Base-by-base conservation (phyloP, 768 basidiomycete species). In the Russula sp. region DNA sequence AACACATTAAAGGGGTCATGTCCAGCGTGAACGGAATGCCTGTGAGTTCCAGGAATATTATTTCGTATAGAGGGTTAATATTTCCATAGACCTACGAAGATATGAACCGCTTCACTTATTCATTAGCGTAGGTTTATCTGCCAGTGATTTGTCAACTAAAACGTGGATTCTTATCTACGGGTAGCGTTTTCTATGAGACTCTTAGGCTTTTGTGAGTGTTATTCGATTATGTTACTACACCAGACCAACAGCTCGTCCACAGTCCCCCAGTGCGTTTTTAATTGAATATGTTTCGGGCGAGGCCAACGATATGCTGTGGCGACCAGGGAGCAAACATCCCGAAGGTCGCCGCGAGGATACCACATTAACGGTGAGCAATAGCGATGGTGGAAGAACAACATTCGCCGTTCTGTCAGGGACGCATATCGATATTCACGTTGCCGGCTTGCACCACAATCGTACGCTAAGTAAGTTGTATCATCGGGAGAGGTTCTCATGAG, bases 391-490 rank as follows among this genome's bases (percentile, higher is more conserved):
- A 64, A 75, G 73, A 55, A 72, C 68, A n/a, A 71, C 71, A 1
- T 70, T 84, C 9, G 75, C 76, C 11, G 71, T 83, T 44, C 82
- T 81, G 7, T 75, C 78, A 62, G 81, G 78, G 36, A 76, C 77
- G 10, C 52, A 65, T 9, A 61, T 84, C 24, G 57, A 64, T 0
- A 69, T 83, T 16, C 71, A 77, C 67, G 71, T 75, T 1, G 68
- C 75, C 26, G 83, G 75, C 7, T 60, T 83, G 30, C 83, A 84
- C 65, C 78, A 83, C 63, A 84, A 84, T 67, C 81, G 82, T 83
- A 71, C 22, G 59, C 42, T 5, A 5, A 20, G 8, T 26, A 65
- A 5, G 2, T n/a, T 44, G 0, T 44, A 18, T 44, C 18, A 44
- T 44, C 2, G 32, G 20, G 8, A 18, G 14, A 40, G 2, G 20